Evolutionary conservation across 805 yeast genomes (phyloP).

Genomic region (Wickerhamomyces sydowiorum): DNA sequence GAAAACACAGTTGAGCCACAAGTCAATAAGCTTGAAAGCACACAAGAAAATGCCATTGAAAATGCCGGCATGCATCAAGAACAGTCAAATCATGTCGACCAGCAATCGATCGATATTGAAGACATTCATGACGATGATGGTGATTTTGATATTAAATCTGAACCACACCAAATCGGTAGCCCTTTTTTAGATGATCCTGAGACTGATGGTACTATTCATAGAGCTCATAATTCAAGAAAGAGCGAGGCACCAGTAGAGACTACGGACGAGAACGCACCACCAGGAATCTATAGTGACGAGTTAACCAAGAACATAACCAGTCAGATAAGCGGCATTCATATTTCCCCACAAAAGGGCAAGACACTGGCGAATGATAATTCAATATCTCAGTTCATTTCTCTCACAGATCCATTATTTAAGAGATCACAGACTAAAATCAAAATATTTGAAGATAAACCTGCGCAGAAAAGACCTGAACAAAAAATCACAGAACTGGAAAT

Average conservation of each 20-base stretch:
- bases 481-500: neutral
- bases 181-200: slow-evolving; percentile 18
- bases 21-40: neutral
- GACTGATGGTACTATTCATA: slow-evolving; percentile 8
- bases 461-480: neutral
- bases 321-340: slow-evolving; percentile 16
- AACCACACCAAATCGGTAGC: slow-evolving; percentile 9
- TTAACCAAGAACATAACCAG: slow-evolving; percentile 15
- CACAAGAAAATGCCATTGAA: neutral
- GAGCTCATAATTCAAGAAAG: neutral
- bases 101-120: no score
- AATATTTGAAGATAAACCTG: slow-evolving; percentile 19
- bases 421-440: slow-evolving; percentile 12
- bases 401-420: slow-evolving; percentile 20
- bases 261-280: slow-evolving; percentile 4
- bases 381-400: slow-evolving; percentile 12
- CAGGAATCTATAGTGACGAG: slow-evolving; percentile 12
- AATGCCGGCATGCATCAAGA: neutral
- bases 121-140: neutral
- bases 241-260: neutral
- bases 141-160: slow-evolving; percentile 3
- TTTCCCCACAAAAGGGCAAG: slow-evolving; percentile 20
- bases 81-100: no score
- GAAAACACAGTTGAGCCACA: slow-evolving; percentile 1
- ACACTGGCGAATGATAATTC: slow-evolving; percentile 7